phyloP scores from a whole-genome alignment of 352 stramenopile species.

The Pythium grandisporangium region DNA sequence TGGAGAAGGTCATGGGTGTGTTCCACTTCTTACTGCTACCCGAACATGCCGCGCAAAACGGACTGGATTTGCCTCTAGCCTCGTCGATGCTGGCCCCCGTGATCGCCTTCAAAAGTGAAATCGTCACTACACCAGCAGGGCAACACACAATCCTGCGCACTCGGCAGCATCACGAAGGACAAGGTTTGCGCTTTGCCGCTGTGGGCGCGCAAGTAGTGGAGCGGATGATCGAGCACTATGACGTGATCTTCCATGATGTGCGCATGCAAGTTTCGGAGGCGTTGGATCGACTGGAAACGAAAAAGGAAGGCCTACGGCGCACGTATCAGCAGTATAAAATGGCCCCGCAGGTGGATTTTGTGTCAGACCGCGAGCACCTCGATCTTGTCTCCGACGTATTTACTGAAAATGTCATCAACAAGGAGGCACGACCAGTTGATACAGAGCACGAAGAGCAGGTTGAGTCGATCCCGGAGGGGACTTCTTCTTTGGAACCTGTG shows the following conservation, averaged over 20 bases:
- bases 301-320: constrained; percentile 48
- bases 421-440: constrained; percentile 7
- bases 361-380: constrained; percentile 53
- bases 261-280: constrained; percentile 55
- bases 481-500: no score
- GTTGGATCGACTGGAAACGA: constrained; percentile 44
- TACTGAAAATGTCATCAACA: constrained; percentile 21
- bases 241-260: constrained; percentile 67
- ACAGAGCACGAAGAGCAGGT: no score
- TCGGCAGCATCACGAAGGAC: constrained; percentile 65
- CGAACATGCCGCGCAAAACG: constrained; percentile 52
- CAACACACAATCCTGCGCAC: constrained; percentile 30
- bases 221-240: constrained; percentile 67
- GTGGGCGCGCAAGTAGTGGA: constrained; percentile 71
- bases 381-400: constrained; percentile 60
- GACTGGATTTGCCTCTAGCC: constrained; percentile 48
- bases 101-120: constrained; percentile 72
- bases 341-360: constrained; percentile 50
- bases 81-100: constrained; percentile 61
- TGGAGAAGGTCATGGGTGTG: constrained; percentile 59
- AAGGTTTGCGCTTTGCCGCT: constrained; percentile 62
- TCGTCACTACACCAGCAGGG: constrained; percentile 19
- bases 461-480: no score
- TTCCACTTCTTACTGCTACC: constrained; percentile 58
- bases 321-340: constrained; percentile 67